Base-by-base conservation (phyloP, 2,329 filamentous ascomycete genomes). In the Rhexocercosporidium sp. region DNA sequence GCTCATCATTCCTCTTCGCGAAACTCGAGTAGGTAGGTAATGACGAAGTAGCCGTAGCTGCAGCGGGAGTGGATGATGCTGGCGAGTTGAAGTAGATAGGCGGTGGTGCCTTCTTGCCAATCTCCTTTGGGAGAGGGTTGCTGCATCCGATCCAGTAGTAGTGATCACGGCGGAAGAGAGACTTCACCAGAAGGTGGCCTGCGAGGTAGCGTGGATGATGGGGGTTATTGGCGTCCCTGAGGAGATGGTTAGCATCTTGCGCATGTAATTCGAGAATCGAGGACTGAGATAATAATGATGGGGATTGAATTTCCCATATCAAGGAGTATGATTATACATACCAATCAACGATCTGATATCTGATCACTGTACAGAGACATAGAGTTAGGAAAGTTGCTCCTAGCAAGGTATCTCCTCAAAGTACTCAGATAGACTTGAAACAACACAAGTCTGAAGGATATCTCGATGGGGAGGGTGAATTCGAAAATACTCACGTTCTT, bases 141-240 rank as follows among this genome's bases (percentile, higher is more conserved):
- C 46, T 54, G 20, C 62, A 64, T 25, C 16, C 18, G 34, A 63
- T 54, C 60, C 60, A 63, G 37, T 41, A 54, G 20, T 63, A 63
- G n/a, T 63, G 39, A 22, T 53, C 29, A 2, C 25, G 22, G 3
- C 8, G 29, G 47, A 31, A 53, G 1, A 53, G 47, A 29, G 60
- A 63, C 47, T 54, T 63, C 6, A 63, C 20, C 12, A 63, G 14
- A 4, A 63, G 7, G n/a, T 44, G n/a, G 20, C 29, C 47, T 1
- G 31, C 47, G 34, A 53, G 47, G 16, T 54, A 51, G n/a, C 47
- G 29, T 1, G 62, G 62, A 57, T 64, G 62, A 18, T 57, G 29
- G 34, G 62, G 51, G 29, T 64, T 54, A 29, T 56, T 64, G 8
- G 16, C 7, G 11, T 60, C 39, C 57, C 57, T 37, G n/a, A 29